phyloP scores from a whole-genome alignment of 2,329 filamentous ascomycete species.

The Ceratocystis papillata region DNA sequence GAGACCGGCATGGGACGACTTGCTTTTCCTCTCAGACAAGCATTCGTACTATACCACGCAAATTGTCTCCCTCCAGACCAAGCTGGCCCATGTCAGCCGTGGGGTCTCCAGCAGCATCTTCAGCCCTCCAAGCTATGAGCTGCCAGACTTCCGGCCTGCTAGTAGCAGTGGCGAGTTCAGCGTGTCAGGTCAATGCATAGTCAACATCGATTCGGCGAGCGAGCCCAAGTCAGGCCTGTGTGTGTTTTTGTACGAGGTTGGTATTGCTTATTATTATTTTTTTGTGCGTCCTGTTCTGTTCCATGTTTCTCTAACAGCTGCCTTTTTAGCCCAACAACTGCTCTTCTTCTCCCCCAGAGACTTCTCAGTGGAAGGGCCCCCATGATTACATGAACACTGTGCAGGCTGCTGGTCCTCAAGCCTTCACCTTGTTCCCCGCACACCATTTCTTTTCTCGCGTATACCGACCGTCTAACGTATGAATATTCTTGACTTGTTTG shows the following conservation, averaged over 20 bases:
- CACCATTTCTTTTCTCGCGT: slow-evolving; percentile 49
- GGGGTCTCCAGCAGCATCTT: slow-evolving; percentile 7
- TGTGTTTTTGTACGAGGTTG: slow-evolving; percentile 45
- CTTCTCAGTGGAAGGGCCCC: slow-evolving; percentile 33
- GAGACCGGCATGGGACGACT: slow-evolving; percentile 42
- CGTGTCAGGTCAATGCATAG: slow-evolving; percentile 37
- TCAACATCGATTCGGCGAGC: slow-evolving; percentile 27
- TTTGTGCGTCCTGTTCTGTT: background rate
- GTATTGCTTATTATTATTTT: slow-evolving; percentile 23
- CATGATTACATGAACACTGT: slow-evolving; percentile 32
- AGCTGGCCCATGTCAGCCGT: slow-evolving; percentile 28
- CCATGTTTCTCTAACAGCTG: background rate
- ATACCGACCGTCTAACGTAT: slow-evolving; percentile 44
- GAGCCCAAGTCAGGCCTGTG: slow-evolving; percentile 35
- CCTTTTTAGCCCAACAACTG: slow-evolving; percentile 38
- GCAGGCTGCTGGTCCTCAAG: slow-evolving; percentile 36
- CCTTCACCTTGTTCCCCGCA: slow-evolving; percentile 42
- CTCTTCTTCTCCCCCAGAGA: slow-evolving; percentile 29
- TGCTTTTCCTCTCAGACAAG: slow-evolving; percentile 34
- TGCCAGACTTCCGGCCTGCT: slow-evolving; percentile 33
- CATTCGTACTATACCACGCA: slow-evolving; percentile 33
- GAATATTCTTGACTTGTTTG: slow-evolving; percentile 27
- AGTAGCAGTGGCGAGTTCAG: slow-evolving; percentile 33
- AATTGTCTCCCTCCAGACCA: slow-evolving; percentile 39
- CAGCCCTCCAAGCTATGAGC: slow-evolving; percentile 31